Evolutionary conservation across 805 yeast genomes (phyloP).

Genomic region (Starmerella geochares): DNA sequence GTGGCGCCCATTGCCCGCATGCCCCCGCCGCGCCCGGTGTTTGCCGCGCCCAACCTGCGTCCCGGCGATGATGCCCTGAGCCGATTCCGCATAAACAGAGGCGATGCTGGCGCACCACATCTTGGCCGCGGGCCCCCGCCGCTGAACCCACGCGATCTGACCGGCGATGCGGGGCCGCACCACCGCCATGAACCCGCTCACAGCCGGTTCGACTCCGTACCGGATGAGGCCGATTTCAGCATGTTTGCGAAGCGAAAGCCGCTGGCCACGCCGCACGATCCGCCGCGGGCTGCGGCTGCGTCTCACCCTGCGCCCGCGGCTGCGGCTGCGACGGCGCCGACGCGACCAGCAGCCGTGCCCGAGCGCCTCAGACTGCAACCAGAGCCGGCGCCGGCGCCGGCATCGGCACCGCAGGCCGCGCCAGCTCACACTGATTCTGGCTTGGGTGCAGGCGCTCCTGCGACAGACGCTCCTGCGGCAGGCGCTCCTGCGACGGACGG

Average conservation of each 20-base stretch:
- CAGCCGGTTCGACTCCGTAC: neutral
- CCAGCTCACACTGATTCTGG: no score
- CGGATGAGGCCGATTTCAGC: neutral
- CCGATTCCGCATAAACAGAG: conserved; percentile 22
- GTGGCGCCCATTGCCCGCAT: neutral
- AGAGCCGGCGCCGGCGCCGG: neutral
- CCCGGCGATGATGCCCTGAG: conserved; percentile 19
- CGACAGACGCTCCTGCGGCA: conserved; percentile 3
- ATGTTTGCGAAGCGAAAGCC: conserved; percentile 3
- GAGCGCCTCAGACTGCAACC: conserved; percentile 9
- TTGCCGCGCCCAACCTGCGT: neutral
- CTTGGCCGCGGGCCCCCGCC: conserved; percentile 16
- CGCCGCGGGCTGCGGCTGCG: neutral
- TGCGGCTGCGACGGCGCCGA: neutral
- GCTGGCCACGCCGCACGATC: conserved; percentile 7
- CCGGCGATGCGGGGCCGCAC: conserved; percentile 4
- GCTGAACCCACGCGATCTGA: conserved; percentile 11
- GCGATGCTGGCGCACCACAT: conserved; percentile 5
- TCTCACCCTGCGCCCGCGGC: neutral
- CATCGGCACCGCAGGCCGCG: no score
- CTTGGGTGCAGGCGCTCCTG: neutral
- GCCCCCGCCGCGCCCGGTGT: conserved; percentile 1
- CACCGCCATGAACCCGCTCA: neutral
- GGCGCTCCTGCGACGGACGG: conserved; percentile 5
- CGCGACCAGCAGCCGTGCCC: conserved; percentile 5